Conservation (phyloP, 345 rosid species). For the Eucalyptus polyanthemos region DNA sequence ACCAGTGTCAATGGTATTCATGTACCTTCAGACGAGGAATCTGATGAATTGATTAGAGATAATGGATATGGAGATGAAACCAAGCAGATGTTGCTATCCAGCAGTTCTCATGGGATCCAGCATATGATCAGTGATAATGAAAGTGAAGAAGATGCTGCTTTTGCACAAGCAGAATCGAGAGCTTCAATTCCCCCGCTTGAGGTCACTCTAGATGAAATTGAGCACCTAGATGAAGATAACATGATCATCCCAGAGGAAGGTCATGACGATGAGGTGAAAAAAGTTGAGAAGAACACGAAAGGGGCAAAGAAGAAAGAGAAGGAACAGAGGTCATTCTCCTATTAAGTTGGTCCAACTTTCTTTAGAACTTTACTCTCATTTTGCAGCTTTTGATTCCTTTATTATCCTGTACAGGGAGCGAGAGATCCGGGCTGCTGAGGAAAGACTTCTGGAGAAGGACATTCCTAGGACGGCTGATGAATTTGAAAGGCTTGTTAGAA, state of each 20-base stretch:
- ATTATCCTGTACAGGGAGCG: conserved; percentile 43
- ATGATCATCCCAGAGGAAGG: conserved; percentile 12
- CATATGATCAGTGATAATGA: conserved; percentile 20
- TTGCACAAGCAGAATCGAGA: conserved; percentile 61
- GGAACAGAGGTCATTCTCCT: conserved; percentile 48
- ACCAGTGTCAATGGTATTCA: conserved; percentile 11
- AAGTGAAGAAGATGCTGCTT: conserved; percentile 25
- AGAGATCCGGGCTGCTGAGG: conserved; percentile 90
- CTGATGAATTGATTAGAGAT: conserved; percentile 28
- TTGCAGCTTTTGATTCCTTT: not conserved
- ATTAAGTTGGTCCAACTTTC: not conserved
- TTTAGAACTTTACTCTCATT: not conserved
- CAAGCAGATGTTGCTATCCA: not conserved
- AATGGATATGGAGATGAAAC: conserved; percentile 10
- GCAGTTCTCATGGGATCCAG: conserved; percentile 5
- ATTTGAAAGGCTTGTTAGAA: conserved; percentile 80
- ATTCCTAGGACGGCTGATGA: conserved; percentile 80
- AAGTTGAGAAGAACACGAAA: conserved; percentile 39
- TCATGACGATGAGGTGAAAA: conserved; percentile 7
- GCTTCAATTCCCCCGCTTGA: conserved; percentile 76
- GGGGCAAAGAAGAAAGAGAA: conserved; percentile 48
- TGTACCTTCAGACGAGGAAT: conserved; percentile 14
- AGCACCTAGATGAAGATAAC: conserved; percentile 23
- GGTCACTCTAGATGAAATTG: conserved; percentile 66
- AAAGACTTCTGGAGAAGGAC: conserved; percentile 68